Conservation (phyloP, 495 filamentous ascomycete species). For the Aspergillus sclerotiicarbonarius region DNA sequence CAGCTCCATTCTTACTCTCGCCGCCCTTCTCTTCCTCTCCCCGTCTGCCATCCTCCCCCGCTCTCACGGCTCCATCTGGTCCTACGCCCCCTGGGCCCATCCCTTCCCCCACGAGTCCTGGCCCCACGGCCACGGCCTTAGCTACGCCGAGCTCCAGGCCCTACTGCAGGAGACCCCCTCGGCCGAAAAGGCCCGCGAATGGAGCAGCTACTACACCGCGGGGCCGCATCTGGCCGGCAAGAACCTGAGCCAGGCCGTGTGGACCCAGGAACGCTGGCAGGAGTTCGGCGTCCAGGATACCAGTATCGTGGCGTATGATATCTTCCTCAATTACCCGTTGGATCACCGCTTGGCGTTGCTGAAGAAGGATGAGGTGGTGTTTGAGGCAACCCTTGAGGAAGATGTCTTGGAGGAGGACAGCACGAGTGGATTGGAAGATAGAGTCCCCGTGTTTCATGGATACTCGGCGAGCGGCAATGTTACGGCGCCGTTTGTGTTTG, state of each 20-base stretch:
- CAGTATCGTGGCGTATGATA: constrained; percentile 76
- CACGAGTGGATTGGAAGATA: constrained; percentile 66
- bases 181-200: constrained; percentile 66
- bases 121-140: constrained; percentile 51
- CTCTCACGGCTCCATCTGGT: constrained; percentile 39
- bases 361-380: constrained; percentile 62
- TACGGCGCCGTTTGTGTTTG: constrained; percentile 77
- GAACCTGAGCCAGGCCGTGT: constrained; percentile 81
- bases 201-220: constrained; percentile 87
- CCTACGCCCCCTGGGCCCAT: constrained; percentile 42
- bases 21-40: constrained; percentile 61
- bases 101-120: constrained; percentile 38
- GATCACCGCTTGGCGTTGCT: constrained; percentile 77
- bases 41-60: constrained; percentile 38
- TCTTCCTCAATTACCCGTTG: constrained; percentile 87
- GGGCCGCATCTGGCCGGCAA: constrained; percentile 87
- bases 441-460: constrained; percentile 92
- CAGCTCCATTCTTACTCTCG: constrained; percentile 51
- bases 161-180: constrained; percentile 72
- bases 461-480: constrained; percentile 92
- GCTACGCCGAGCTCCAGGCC: constrained; percentile 64
- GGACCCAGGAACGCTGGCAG: constrained; percentile 83
- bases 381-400: constrained; percentile 79
- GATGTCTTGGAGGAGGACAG: constrained; percentile 82
- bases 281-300: constrained; percentile 75